Evolutionary conservation across 352 stramenopile species (phyloP), one percentile per base, ranked within the genome.

Genomic region (Stephanocyclus meneghinianus): DNA sequence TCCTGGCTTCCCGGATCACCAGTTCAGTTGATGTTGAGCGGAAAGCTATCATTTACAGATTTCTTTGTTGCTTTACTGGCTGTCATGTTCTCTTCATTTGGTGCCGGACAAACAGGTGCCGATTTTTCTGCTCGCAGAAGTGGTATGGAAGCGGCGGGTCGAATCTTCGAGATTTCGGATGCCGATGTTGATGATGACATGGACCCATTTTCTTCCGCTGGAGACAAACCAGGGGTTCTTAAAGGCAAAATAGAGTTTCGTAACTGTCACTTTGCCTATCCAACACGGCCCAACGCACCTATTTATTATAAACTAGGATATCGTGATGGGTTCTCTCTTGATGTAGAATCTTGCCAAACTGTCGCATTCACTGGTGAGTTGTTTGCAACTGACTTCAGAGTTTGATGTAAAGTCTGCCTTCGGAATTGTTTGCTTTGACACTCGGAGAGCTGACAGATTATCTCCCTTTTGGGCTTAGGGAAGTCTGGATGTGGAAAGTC

Each of bases 221-320:
- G 87, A 59, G 55, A 68, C 37, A 89, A 88, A 70, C 84, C 81
- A 4, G 18, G 67, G 16, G 61, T 74, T 30, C 65, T 92, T 6
- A 56, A 84, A 0, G 95, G 96, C 11, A 81, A 89, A 37, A 79
- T 97, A 68, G 35, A 78, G 18, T 96, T 98, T 64, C 63, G 95
- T 32, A 80, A 97, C 56, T 91, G 98, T n/a, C 64, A 64, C 15
- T 98, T 98, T 83, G 81, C 87, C 7, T 98, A 98, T 81, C 95
- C 95, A 35, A 86, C 93, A 0, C 84, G 95, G 3, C 91, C 87
- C 1, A 87, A 97, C 76, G 69, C 83, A 16, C 59, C 55, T 2
- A 92, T 98, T 50, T 96, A 74, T 48, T 80, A 80, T 47, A 56
- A 61, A 15, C 65, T 51, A 53, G 73, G 73, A 16, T 63, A 80